Base-by-base conservation (phyloP, 192 early-diverging fungal species). In the Entomortierella parvispora region DNA sequence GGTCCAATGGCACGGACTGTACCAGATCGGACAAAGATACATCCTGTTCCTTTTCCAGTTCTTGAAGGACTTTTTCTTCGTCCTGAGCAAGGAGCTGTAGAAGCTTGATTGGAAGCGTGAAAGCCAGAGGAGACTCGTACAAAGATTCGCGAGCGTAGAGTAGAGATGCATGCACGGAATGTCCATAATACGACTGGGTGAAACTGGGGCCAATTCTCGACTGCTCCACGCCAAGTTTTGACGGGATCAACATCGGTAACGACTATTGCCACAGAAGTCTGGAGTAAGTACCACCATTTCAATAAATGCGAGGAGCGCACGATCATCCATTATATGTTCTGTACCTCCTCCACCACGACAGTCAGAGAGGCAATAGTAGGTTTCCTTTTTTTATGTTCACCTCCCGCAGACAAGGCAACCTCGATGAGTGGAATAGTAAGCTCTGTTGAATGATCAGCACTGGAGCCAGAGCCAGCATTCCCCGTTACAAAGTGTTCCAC, bases 111-210 rank as follows among this genome's bases (percentile, higher is more conserved):
- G 72, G 72, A 4, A 76, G n/a, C 0, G 65, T 29, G 20, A 76
- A 76, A 6, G 72, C 65, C 25, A 76, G 40, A 3, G 72, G 52
- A n/a, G 72, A 76, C 29, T 76, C 72, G 34, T 76, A 76, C 2
- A 76, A 53, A 49, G 62, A 37, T 20, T 76, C 72, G 33, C 72
- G 72, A 25, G 58, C 64, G 48, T 67, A 76, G 1, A 76, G 43
- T n/a, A 46, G 33, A 8, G 72, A 67, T 17, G 65, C 72, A 31
- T 59, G 64, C 10, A 58, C 59, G 17, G 72, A 56, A 18, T 56
- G 60, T 20, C 72, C 72, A 20, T 42, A 45, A 37, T 76, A 76
- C 15, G 72, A 62, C 20, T 76, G 72, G 14, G 72, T 62, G 34
- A 76, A 76, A 25, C 46, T 62, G 10, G 72, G 72, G n/a, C 72